Evolutionary conservation across 768 basidiomycete genomes (phyloP), one percentile per base, ranked within the genome.

Genomic region (Ramaria rubella): DNA sequence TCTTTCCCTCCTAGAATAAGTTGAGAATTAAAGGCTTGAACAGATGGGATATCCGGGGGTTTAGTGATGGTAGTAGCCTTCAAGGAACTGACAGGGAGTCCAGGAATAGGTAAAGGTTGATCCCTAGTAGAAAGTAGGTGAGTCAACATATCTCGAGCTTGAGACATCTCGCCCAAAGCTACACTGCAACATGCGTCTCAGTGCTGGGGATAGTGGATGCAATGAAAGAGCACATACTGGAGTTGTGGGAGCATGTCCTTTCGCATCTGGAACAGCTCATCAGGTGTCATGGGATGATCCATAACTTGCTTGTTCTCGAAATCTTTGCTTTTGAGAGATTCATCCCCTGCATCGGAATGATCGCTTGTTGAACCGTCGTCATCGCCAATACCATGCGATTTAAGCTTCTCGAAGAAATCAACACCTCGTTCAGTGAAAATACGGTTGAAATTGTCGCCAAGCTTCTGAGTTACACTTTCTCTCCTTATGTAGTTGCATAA

Each of bases 1-100:
- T 93, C 90, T 69, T 93, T 93, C 30, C 85, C 83, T 0, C 90
- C 89, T 45, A 89, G 77, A 5, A 79, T 75, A 5, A 90, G 69
- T 58, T 88, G 87, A 1, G 83, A 72, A 67, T 89, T 81, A 67
- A 89, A 87, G 2, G 84, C 80, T 53, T 83, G 79, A 1, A 90
- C 79, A 0, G 88, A 87, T 6, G 68, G 60, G 17, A 87, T 82
- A 5, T 81, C 73, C n/a, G 72, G 62, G 30, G 82, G 85, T 63
- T 87, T 87, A 8, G 81, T 76, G 19, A 88, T 83, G 11, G 78
- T 67, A 7, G 85, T 84, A 4, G 86, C 81, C 1, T 84, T 79
- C 12, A 90, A 72, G 15, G 72, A 65, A 27, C 71, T 40, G 26
- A 63, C 54, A 59, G 43, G 64, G 30, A 69, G 49, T n/a, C 67